These are phyloP conservation scores for Aspergillus ochraceoroseus DNA, from an alignment of 2,329 filamentous ascomycete species.

Conservation along the genomic window DNA sequence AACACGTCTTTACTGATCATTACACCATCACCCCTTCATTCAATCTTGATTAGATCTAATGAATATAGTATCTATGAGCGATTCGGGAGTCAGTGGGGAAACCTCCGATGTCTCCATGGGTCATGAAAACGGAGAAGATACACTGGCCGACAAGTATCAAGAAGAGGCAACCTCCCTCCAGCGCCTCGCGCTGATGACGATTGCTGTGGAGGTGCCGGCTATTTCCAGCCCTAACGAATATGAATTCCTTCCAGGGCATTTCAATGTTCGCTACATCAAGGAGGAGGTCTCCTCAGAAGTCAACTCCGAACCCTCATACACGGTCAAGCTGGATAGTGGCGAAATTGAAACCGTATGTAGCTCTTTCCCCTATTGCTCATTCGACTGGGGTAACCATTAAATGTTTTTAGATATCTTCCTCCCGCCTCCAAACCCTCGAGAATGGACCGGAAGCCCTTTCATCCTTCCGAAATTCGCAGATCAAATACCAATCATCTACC, in stretches of 20 bases:
- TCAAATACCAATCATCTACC: conserved; percentile 6
- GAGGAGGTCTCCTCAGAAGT: conserved; percentile 22
- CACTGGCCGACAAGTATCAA: neutral
- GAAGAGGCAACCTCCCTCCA: neutral
- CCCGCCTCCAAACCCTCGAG: conserved; percentile 26
- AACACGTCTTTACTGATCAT: too few species aligned
- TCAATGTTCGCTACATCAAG: conserved; percentile 31
- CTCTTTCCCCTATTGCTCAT: neutral
- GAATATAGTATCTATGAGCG: too few species aligned
- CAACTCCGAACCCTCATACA: conserved; percentile 25
- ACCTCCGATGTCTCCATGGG: neutral
- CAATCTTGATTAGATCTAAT: too few species aligned
- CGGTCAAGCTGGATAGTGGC: conserved; percentile 35
- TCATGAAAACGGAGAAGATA: neutral
- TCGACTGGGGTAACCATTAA: conserved; percentile 4
- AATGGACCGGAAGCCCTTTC: conserved; percentile 29
- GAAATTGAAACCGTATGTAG: conserved; percentile 36
- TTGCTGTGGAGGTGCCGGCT: conserved; percentile 31
- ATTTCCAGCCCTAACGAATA: conserved; percentile 34
- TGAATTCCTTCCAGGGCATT: conserved; percentile 40
- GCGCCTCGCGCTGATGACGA: conserved; percentile 4
- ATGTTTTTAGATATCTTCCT: conserved; percentile 26
- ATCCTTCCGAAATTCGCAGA: conserved; percentile 20
- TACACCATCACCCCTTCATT: too few species aligned
- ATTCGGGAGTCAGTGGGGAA: neutral